Conservation (phyloP, 1,284 basidiomycete species). For the Moniliella sp. region DNA sequence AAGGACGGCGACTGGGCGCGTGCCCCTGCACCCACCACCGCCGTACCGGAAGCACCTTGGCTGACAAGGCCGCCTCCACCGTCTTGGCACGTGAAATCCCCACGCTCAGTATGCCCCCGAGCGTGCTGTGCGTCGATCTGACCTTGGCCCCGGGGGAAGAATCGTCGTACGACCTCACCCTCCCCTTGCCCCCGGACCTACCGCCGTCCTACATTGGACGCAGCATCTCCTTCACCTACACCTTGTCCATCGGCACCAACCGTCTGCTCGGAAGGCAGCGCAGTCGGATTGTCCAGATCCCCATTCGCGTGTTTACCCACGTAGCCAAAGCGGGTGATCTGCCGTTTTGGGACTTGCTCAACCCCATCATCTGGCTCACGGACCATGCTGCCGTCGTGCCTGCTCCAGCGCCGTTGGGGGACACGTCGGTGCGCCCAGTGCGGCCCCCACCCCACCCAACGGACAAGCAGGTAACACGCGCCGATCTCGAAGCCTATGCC, state of each 20-base stretch:
- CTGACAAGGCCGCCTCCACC: slow-evolving; percentile 38
- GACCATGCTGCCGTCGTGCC: slow-evolving; percentile 21
- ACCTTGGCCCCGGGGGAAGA: slow-evolving; percentile 55
- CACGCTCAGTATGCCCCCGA: slow-evolving; percentile 56
- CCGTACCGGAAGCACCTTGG: slow-evolving; percentile 41
- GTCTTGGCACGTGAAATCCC: slow-evolving; percentile 43
- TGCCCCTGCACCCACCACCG: too few species aligned
- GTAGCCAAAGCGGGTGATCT: slow-evolving; percentile 38
- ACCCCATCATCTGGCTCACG: slow-evolving; percentile 34
- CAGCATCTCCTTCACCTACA: slow-evolving; percentile 63
- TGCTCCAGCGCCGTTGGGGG: not conserved
- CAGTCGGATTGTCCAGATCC: slow-evolving; percentile 65
- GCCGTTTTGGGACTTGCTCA: slow-evolving; percentile 36
- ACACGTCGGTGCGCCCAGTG: not conserved
- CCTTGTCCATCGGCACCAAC: slow-evolving; percentile 64
- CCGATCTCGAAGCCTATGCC: slow-evolving; percentile 1
- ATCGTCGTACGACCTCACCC: slow-evolving; percentile 38
- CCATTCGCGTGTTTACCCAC: slow-evolving; percentile 64
- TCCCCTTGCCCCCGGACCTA: slow-evolving; percentile 42
- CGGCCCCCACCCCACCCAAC: not conserved
- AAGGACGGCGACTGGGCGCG: not conserved
- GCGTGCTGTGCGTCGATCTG: slow-evolving; percentile 64
- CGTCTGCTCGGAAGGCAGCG: slow-evolving; percentile 38
- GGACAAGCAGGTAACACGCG: not conserved
- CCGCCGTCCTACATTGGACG: slow-evolving; percentile 76